A percentile compares a stretch with the other conserved stretches of the same genome.
Conservation (phyloP, 495 filamentous ascomycete species). For the Recurvomyces mirabilis region DNA sequence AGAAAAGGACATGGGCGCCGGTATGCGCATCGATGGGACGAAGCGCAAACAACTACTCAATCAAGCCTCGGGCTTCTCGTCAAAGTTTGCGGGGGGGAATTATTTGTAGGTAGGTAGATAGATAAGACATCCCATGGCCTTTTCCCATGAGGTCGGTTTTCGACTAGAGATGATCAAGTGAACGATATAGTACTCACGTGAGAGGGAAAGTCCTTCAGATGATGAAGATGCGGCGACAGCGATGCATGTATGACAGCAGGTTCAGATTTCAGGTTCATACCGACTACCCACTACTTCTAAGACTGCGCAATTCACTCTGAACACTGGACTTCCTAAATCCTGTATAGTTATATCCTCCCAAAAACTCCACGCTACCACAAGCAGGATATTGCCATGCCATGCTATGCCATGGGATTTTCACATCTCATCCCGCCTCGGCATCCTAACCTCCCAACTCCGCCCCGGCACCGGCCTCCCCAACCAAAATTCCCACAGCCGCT, state of each 20-base stretch:
- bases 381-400: not conserved
- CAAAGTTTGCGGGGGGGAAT: conserved; percentile 67
- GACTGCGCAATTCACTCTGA: no score
- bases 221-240: no score
- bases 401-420: no score
- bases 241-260: no score
- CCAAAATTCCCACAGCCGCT: conserved; percentile 61
- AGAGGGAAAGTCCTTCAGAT: no score
- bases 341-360: not conserved
- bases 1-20: conserved; percentile 86
- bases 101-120: conserved; percentile 50
- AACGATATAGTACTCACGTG: no score
- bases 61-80: conserved; percentile 70
- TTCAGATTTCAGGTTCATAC: no score
- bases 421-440: conserved; percentile 50
- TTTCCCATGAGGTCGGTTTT: not conserved
- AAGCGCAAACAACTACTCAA: conserved; percentile 72
- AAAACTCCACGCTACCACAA: not conserved
- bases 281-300: no score
- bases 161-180: no score
- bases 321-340: no score
- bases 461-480: conserved; percentile 65
- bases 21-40: conserved; percentile 56
- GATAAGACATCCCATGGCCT: not conserved
- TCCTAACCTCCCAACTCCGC: conserved; percentile 52